Percentiles rank a stretch among this genome's conserved stretches.
Conservation (phyloP, 805 yeast species). For the Saccharomycopsis synnaedendra region DNA sequence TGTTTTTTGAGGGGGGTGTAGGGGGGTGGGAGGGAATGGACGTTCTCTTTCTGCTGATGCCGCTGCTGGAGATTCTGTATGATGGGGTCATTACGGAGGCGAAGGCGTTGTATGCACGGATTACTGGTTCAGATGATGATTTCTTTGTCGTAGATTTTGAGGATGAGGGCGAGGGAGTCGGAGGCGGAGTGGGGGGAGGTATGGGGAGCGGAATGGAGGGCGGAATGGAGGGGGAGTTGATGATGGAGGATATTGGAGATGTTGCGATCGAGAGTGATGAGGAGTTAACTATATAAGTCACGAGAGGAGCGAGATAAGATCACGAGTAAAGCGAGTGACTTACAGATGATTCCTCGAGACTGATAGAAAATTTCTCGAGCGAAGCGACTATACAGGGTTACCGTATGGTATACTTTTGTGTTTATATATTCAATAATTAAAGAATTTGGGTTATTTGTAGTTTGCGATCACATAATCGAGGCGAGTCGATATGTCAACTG, state of each 20-base stretch:
- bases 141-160: conserved; percentile 95
- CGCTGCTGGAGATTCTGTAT: conserved; percentile 78
- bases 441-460: no score
- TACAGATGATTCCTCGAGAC: no score
- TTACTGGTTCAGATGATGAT: conserved; percentile 91
- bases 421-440: no score
- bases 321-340: no score
- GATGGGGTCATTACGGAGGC: conserved; percentile 86
- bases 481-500: no score
- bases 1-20: conserved; percentile 24
- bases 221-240: not conserved
- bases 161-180: conserved; percentile 60
- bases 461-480: no score
- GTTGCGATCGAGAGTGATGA: conserved; percentile 14
- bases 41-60: conserved; percentile 40
- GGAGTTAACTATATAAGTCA: conserved; percentile 8
- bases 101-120: conserved; percentile 55
- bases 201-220: conserved; percentile 8
- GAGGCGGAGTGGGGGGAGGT: not conserved
- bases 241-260: conserved; percentile 1
- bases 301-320: no score
- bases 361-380: no score
- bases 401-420: no score
- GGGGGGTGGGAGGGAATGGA: not conserved
- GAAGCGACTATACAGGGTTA: no score